Evolutionary conservation across 1,284 basidiomycete species (phyloP).

Genomic region (Leucoagaricus sp.): DNA sequence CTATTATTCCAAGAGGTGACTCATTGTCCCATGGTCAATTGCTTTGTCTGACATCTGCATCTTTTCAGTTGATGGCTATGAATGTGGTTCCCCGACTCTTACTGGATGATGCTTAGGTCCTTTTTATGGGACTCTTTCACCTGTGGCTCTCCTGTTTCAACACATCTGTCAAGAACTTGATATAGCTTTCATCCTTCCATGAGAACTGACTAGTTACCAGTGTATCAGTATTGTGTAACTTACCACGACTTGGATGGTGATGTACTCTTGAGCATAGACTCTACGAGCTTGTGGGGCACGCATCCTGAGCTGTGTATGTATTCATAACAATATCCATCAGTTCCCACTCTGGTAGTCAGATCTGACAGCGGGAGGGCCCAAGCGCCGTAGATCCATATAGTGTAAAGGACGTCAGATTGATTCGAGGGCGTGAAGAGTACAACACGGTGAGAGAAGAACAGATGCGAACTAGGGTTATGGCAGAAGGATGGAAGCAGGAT

Average conservation of each 20-base stretch:
- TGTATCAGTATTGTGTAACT: not conserved
- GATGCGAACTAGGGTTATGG: not conserved
- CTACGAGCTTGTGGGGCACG: not conserved
- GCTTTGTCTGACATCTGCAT: slow-evolving; percentile 11
- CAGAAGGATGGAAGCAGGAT: not conserved
- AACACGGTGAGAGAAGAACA: slow-evolving; percentile 1
- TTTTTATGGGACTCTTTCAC: no score
- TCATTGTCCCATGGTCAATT: slow-evolving; percentile 3
- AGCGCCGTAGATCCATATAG: slow-evolving; percentile 8
- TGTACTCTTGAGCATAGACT: not conserved
- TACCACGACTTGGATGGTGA: not conserved
- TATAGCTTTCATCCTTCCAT: no score
- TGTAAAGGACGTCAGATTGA: not conserved
- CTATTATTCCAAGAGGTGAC: slow-evolving; percentile 94
- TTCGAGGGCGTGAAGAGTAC: not conserved
- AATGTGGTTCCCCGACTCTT: slow-evolving; percentile 88
- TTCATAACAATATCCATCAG: slow-evolving; percentile 1
- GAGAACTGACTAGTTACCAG: no score
- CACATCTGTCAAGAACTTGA: no score
- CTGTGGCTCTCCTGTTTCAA: no score
- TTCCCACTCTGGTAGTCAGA: slow-evolving; percentile 2
- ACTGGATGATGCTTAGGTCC: slow-evolving; percentile 71
- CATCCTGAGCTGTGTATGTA: no score
- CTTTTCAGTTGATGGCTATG: slow-evolving; percentile 85
- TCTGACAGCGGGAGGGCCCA: not conserved